Evolutionary conservation across 78 protist species (phyloP), one percentile per base, ranked within the genome.

Genomic region (Mastigamoeba balamuthi): DNA sequence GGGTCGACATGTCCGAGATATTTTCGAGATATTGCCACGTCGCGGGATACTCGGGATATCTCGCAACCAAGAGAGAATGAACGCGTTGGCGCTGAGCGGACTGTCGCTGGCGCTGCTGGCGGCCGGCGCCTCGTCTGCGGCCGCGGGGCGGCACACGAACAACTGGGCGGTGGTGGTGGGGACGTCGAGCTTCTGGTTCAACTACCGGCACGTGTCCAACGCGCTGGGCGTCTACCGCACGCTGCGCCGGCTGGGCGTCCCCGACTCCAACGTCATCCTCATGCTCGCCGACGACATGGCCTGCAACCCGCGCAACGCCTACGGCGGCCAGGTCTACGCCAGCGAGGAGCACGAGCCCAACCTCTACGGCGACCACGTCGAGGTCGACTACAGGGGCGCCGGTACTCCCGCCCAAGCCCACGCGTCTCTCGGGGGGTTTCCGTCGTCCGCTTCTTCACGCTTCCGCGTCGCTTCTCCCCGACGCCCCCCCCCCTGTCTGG

Each of bases 241-340:
- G 17, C 33, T 48, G 58, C 17, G 17, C 33, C 17, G 58, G 17
- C 17, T 48, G 58, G 58, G 58, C 17, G 17, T 48, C 17, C 58
- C 58, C 17, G 58, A 48, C 58, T 25, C 33, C 58, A 23, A 76
- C 77, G 90, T 94, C 84, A 88, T 92, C 27, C 77, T 92, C 76
- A 91, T 93, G 96, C 69, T 95, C 36, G 93, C 97, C 27, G 97
- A 95, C 67, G 98, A 94, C 76, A 86, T 89, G 84, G 93, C 95
- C 10, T 95, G 98, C 68, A 95, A 95, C 42, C 82, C 97, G 27
- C 77, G 98, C n/a, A 95, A 95, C 63, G 53, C 75, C 17, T 88
- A 58, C 66, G 93, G 95, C n/a, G 96, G 88, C 8, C 43, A 52
- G 33, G 88, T 95, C 17, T 91, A 83, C 77, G 74, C 88, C 79